phyloP scores from a whole-genome alignment of 306 rosid genomes.

The Dryas alaskensis region DNA sequence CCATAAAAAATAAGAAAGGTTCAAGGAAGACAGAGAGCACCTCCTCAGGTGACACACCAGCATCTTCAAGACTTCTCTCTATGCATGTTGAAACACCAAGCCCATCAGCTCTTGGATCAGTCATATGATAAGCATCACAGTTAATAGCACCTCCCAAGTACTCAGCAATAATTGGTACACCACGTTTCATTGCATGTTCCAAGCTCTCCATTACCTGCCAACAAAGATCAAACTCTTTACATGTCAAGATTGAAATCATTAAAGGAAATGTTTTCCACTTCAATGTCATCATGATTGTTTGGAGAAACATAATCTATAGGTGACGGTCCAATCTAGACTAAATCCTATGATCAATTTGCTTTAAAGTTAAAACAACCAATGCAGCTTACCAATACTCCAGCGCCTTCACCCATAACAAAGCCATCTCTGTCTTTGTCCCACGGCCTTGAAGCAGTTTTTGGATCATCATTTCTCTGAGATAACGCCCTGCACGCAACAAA shows the following conservation, averaged over 20 bases:
- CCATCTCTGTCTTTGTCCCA: conserved; percentile 97
- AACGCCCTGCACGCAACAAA: conserved; percentile 96
- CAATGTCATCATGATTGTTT: background rate
- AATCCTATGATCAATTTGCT: background rate
- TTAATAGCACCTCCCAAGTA: conserved; percentile 97
- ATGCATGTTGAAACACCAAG: conserved; percentile 98
- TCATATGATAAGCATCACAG: conserved; percentile 98
- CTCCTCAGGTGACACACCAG: conserved; percentile 99
- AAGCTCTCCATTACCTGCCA: conserved; percentile 91
- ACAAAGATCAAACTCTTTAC: conserved; percentile 4
- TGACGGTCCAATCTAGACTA: background rate
- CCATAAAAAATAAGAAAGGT: background rate
- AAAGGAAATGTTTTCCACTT: background rate
- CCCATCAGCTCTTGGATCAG: conserved; percentile 98
- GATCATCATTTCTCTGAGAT: conserved; percentile 95
- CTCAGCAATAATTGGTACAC: conserved; percentile 90
- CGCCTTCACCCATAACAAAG: conserved; percentile 98
- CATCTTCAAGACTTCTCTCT: conserved; percentile 87
- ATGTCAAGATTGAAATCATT: background rate
- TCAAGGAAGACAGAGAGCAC: conserved; percentile 32
- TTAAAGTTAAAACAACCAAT: background rate
- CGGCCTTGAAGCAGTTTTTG: conserved; percentile 98
- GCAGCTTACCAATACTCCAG: conserved; percentile 83
- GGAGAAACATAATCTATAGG: background rate
- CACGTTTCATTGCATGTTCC: conserved; percentile 96